A percentile compares a stretch with the other conserved stretches of the same genome.
Evolutionary conservation across 108 stramenopile species (phyloP).

Genomic region (Nitzschia inconspicua): DNA sequence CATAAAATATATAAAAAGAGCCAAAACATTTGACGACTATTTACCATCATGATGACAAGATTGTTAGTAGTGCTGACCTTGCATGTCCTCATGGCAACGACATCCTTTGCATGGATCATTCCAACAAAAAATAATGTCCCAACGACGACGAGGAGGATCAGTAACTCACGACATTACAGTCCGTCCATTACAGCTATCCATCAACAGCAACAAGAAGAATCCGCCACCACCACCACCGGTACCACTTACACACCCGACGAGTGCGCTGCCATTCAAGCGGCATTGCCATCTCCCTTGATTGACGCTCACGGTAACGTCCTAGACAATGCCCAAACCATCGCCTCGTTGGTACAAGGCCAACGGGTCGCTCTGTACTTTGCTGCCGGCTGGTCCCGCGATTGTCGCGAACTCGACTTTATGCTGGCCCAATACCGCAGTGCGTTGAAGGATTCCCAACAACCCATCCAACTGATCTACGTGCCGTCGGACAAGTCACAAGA

Average conservation of each 20-base stretch:
- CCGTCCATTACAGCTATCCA: no score
- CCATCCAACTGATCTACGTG: constrained; percentile 56
- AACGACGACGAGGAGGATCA: neutral
- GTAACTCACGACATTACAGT: no score
- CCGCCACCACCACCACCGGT: no score
- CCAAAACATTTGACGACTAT: no score
- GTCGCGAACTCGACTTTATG: constrained; percentile 57
- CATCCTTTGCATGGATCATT: no score
- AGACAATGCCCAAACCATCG: constrained; percentile 17
- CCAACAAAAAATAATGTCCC: no score
- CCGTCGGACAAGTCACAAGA: constrained; percentile 40
- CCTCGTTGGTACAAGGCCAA: constrained; percentile 29
- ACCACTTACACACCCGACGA: neutral
- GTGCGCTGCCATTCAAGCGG: neutral
- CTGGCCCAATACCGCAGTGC: constrained; percentile 42
- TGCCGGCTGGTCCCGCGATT: constrained; percentile 65
- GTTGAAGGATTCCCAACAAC: constrained; percentile 25
- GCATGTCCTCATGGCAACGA: no score
- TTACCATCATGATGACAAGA: no score
- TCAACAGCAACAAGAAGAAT: no score
- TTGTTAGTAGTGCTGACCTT: no score
- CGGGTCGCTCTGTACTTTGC: constrained; percentile 66
- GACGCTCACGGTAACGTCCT: neutral
- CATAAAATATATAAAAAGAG: no score
- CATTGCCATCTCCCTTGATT: constrained; percentile 9